Conservation (phyloP, 768 basidiomycete genomes). For the Russula compacta region DNA sequence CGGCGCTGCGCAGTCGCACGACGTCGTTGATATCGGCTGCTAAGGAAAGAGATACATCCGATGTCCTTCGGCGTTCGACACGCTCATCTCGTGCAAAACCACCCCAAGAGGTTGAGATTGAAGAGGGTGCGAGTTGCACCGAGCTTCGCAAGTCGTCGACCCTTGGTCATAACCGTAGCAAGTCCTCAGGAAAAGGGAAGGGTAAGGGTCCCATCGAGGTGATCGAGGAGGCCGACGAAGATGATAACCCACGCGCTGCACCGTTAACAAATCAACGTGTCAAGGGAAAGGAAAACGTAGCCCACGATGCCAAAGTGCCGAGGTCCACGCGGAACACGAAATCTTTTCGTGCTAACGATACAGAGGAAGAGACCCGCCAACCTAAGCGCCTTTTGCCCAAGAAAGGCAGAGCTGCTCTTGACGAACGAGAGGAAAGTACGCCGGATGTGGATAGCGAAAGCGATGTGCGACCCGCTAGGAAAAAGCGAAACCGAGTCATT, state of each 20-base stretch:
- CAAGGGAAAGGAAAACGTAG: conserved; percentile 25
- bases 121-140: conserved; percentile 24
- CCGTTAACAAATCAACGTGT: conserved; percentile 23
- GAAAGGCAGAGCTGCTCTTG: neutral
- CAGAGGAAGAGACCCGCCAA: conserved; percentile 17
- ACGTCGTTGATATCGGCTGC: neutral
- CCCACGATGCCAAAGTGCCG: neutral
- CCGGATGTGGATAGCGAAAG: conserved; percentile 2
- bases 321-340: conserved; percentile 12
- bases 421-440: conserved; percentile 9
- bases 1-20: conserved; percentile 9
- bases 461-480: neutral
- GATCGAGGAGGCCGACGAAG: conserved; percentile 25
- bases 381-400: conserved; percentile 9
- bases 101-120: neutral
- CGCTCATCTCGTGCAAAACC: conserved; percentile 14
- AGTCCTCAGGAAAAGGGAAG: conserved; percentile 17
- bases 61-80: conserved; percentile 19
- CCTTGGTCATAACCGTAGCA: conserved; percentile 21
- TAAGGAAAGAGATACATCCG: conserved; percentile 4
- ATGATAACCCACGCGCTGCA: conserved; percentile 22
- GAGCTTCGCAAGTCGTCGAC: conserved; percentile 25
- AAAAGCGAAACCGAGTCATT: neutral
- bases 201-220: conserved; percentile 23
- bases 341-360: conserved; percentile 9